Evolutionary conservation across 192 early-diverging fungal species (phyloP).

Genomic region (Linnemannia elongata): DNA sequence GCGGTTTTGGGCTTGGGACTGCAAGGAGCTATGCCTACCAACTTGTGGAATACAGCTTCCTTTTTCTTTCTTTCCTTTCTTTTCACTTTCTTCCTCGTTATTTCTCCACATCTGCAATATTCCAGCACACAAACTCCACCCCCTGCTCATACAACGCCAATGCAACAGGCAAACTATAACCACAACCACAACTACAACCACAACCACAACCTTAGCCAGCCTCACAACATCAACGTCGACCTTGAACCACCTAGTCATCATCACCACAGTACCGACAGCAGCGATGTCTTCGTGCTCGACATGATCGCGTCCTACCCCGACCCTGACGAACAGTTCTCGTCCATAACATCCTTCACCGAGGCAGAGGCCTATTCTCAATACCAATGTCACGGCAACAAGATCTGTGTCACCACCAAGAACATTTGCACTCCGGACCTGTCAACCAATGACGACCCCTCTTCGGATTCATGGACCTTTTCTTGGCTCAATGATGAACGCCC

Average conservation of each 20-base stretch:
- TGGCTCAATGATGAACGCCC: too few relatives aligned
- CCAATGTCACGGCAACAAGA: background rate
- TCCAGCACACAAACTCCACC: background rate
- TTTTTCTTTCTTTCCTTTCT: too few relatives aligned
- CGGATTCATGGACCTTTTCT: too few relatives aligned
- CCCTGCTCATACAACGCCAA: background rate
- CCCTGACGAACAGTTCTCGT: background rate
- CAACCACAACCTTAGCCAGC: background rate
- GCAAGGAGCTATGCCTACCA: too few relatives aligned
- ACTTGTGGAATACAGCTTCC: too few relatives aligned
- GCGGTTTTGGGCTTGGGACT: too few relatives aligned
- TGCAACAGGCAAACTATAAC: background rate
- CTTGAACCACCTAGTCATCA: background rate
- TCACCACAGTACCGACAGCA: background rate
- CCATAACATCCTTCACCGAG: background rate
- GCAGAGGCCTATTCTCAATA: background rate
- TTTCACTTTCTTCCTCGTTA: too few relatives aligned
- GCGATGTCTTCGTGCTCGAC: background rate
- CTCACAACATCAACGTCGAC: background rate
- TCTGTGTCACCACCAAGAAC: too few relatives aligned
- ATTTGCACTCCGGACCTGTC: too few relatives aligned
- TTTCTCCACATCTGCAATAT: background rate
- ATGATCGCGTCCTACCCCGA: background rate
- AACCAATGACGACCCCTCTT: too few relatives aligned
- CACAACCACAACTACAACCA: background rate